Evolutionary conservation across 768 basidiomycete genomes (phyloP).

Genomic region (Boletus rubropictus): DNA sequence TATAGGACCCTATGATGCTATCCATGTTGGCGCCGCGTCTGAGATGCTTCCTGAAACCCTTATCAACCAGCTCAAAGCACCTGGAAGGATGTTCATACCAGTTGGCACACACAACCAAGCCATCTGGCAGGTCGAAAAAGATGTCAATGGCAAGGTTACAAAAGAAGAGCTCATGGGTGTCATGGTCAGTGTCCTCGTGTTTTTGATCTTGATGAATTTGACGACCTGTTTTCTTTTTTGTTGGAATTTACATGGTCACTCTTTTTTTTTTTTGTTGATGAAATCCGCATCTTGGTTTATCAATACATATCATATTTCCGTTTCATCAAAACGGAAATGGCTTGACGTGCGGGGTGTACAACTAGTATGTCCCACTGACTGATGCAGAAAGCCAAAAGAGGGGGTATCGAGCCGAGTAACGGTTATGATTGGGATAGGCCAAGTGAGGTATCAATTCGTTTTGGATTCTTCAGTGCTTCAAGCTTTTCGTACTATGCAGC

Average conservation of each 20-base stretch:
- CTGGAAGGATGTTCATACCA: constrained; percentile 89
- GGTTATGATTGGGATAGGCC: background rate
- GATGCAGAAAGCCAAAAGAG: constrained; percentile 45
- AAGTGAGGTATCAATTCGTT: no score
- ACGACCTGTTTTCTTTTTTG: constrained; percentile 5
- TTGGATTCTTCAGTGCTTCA: background rate
- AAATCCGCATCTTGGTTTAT: background rate
- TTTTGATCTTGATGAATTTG: constrained; percentile 10
- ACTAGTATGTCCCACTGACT: constrained; percentile 66
- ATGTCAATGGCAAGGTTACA: constrained; percentile 57
- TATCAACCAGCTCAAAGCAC: constrained; percentile 69
- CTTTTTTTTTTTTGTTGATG: background rate
- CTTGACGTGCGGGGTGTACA: background rate
- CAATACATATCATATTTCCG: no score
- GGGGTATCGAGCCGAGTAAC: constrained; percentile 13
- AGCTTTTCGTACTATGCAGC: no score
- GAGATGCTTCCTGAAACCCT: constrained; percentile 64
- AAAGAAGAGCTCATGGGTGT: constrained; percentile 72
- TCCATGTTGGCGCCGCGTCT: constrained; percentile 93
- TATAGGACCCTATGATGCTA: constrained; percentile 68
- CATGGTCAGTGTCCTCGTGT: constrained; percentile 44
- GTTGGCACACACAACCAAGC: constrained; percentile 60
- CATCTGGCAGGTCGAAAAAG: constrained; percentile 79
- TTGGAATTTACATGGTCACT: background rate
- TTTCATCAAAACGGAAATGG: no score